phyloP scores from a whole-genome alignment of 129 eudicot genomes.

The Flaveria bidentis region DNA sequence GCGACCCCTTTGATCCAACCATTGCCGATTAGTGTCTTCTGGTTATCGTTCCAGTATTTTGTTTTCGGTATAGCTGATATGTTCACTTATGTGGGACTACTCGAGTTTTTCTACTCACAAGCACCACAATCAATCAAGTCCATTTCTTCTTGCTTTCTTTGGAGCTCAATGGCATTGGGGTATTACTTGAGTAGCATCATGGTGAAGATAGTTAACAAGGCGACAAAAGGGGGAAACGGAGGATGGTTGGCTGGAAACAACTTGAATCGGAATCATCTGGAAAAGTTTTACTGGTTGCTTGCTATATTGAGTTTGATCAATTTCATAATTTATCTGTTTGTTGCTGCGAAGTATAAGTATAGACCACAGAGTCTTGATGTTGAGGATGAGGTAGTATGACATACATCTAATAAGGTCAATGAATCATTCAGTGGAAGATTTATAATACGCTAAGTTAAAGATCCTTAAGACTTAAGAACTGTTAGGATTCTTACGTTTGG shows the following conservation, averaged over 20 bases:
- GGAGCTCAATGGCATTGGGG: conserved; percentile 83
- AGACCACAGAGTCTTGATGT: conserved; percentile 37
- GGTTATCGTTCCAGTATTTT: conserved; percentile 61
- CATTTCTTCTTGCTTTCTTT: conserved; percentile 67
- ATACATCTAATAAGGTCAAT: neutral
- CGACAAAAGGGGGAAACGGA: conserved; percentile 48
- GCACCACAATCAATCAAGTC: conserved; percentile 70
- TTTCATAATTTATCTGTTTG: conserved; percentile 51
- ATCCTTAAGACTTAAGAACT: neutral
- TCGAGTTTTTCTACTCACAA: conserved; percentile 77
- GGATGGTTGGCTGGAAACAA: conserved; percentile 84
- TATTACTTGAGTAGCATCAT: conserved; percentile 55
- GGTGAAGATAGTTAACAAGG: conserved; percentile 53
- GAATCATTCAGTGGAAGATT: conserved; percentile 8
- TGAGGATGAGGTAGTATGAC: conserved; percentile 26
- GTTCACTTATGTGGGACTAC: conserved; percentile 71
- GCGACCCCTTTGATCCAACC: conserved; percentile 57
- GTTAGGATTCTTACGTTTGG: neutral
- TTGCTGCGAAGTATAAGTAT: conserved; percentile 71
- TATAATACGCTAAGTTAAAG: conserved; percentile 3
- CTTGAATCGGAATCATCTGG: conserved; percentile 63
- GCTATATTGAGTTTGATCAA: conserved; percentile 56
- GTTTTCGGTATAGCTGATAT: conserved; percentile 75
- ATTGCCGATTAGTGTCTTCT: conserved; percentile 68
- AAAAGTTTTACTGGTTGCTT: conserved; percentile 68